phyloP scores from a whole-genome alignment of 192 early-diverging fungal genomes.

The Dispira simplex region DNA sequence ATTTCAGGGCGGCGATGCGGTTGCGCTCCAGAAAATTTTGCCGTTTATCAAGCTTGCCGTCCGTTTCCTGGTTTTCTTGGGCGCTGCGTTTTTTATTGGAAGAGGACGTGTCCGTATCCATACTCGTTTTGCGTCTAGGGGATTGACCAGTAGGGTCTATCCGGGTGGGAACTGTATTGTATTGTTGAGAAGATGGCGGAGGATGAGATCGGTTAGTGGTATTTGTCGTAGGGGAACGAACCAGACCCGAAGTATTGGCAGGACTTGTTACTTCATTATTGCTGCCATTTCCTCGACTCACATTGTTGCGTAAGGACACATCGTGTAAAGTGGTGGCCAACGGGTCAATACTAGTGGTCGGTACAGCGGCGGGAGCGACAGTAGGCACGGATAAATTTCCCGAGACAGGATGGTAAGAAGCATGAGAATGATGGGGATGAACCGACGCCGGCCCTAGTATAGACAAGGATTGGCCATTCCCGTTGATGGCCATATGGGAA shows the following conservation, averaged over 20 bases:
- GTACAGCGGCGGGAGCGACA: no score
- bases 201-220: not conserved
- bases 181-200: not conserved
- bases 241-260: no score
- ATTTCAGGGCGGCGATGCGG: slow-evolving; percentile 76
- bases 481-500: not conserved
- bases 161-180: not conserved
- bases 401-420: no score
- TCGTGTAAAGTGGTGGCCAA: no score
- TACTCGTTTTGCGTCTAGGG: not conserved
- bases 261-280: no score
- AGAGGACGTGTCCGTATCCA: not conserved
- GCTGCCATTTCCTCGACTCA: no score
- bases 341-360: no score
- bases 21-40: slow-evolving; percentile 78
- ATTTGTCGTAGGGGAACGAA: not conserved
- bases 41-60: slow-evolving; percentile 51
- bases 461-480: no score
- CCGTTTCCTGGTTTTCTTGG: slow-evolving; percentile 13
- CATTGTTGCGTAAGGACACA: no score
- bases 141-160: not conserved
- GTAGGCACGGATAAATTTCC: no score
- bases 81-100: slow-evolving; percentile 10
- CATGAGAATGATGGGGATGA: no score
- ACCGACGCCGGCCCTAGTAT: no score